Conservation (phyloP, 495 filamentous ascomycete species). For the Stereocaulon alpinum region DNA sequence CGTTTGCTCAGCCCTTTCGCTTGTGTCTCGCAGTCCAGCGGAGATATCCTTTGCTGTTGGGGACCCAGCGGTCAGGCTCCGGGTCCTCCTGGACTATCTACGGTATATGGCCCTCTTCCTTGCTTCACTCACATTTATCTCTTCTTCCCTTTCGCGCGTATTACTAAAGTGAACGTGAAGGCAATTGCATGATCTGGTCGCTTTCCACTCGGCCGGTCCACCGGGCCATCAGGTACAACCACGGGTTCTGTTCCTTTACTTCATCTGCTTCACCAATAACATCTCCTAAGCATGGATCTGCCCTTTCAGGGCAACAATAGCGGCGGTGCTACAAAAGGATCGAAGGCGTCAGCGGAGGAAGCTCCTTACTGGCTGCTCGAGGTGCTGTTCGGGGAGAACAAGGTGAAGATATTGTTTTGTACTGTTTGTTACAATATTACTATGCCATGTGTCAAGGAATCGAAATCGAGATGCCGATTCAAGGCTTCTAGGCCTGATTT, state of each 20-base stretch:
- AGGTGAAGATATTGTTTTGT: neutral
- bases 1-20: neutral
- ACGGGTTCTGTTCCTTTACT: neutral
- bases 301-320: neutral
- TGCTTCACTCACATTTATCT: neutral
- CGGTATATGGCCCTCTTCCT: neutral
- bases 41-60: neutral
- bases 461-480: constrained; percentile 3
- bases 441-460: neutral
- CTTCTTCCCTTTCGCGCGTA: neutral
- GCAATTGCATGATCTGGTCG: neutral
- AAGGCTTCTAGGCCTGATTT: neutral
- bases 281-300: constrained; percentile 3
- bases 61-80: neutral
- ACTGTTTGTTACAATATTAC: neutral
- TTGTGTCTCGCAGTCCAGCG: neutral
- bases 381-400: neutral
- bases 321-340: neutral
- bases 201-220: constrained; percentile 1
- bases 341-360: constrained; percentile 2
- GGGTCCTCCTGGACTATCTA: neutral
- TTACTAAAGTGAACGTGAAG: neutral
- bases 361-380: neutral
- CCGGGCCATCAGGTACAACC: neutral
- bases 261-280: constrained; percentile 6